Base-by-base conservation (phyloP, 768 basidiomycete species). In the Leucosporidium yakuticum region DNA sequence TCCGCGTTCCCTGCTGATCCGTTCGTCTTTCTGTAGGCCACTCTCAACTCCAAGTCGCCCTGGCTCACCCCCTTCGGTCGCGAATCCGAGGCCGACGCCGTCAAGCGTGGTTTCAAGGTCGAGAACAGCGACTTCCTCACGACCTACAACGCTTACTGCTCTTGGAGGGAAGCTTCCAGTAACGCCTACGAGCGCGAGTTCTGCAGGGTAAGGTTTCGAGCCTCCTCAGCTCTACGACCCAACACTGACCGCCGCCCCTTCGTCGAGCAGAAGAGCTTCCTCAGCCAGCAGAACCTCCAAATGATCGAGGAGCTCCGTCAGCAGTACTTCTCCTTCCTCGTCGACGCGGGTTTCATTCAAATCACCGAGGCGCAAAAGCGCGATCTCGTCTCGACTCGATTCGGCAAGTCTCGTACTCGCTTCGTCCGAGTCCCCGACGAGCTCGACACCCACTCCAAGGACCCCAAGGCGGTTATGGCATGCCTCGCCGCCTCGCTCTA, bases 241-340 rank as follows among this genome's bases (percentile, higher is more conserved):
- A 15, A 1, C 19, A 29, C 48, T 20, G 27, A 31, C 19, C 0
- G n/a, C n/a, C n/a, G n/a, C n/a, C 48, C 51, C 12, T 29, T 50
- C 29, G 23, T 36, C 25, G 34, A 58, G 56, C 60, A 69, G 65
- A 74, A 64, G 53, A 56, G 19, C 60, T 67, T 57, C 69, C 59
- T 56, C 25, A 55, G 67, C 11, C 71, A 69, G 20, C 76, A 91
- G 87, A 97, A 92, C 76, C 81, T 99, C 60, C 87, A 91, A 79
- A 92, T 96, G 79, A 95, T 99, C 36, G 95, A 98, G 78, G 95
- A 97, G 76, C 83, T 97, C 47, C 86, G 94, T 34, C 91, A 93
- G 75, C 95, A 99, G 77, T 85, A 91, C 69, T 80, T 91, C 63
- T 86, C 87, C 83, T 93, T 95, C 79, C 80, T 98, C 55, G 84